These are phyloP conservation scores for Hortaea werneckii DNA, from an alignment of 2,329 filamentous ascomycete species.

Conservation along the genomic window DNA sequence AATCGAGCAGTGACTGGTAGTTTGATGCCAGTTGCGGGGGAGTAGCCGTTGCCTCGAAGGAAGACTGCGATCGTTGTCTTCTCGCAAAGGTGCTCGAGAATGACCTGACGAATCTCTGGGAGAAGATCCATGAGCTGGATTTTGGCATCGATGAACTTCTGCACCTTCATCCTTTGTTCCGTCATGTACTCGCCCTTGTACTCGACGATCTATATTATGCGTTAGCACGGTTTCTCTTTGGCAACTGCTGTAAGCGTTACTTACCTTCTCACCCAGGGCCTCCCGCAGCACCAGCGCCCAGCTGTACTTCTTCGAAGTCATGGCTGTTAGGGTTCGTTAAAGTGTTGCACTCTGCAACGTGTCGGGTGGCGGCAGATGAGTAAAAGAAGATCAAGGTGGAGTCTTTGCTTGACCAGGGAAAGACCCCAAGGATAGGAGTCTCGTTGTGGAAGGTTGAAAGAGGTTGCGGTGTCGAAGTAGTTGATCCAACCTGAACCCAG, in stretches of 20 bases:
- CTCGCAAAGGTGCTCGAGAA: neutral
- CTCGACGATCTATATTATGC: neutral
- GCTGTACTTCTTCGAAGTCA: neutral
- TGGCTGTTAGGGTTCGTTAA: neutral
- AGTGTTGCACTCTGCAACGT: neutral
- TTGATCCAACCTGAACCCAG: too few relatives aligned
- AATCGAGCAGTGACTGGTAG: slow-evolving; percentile 3
- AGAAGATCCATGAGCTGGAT: neutral
- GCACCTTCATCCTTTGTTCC: neutral
- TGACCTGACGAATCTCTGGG: neutral
- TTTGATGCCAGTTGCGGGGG: neutral
- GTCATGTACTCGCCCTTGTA: neutral
- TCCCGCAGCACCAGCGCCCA: neutral
- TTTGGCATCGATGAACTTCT: neutral
- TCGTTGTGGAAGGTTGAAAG: neutral
- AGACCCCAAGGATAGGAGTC: too few relatives aligned
- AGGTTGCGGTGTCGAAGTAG: too few relatives aligned
- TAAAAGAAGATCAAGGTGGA: neutral
- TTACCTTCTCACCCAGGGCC: neutral
- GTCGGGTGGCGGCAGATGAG: neutral
- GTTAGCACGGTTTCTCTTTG: neutral
- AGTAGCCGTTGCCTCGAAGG: neutral
- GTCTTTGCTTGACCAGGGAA: too few relatives aligned
- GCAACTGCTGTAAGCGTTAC: neutral
- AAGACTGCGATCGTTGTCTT: neutral